Evolutionary conservation across 2,329 filamentous ascomycete genomes (phyloP).

Genomic region (Penicillium sclerotiorum): DNA sequence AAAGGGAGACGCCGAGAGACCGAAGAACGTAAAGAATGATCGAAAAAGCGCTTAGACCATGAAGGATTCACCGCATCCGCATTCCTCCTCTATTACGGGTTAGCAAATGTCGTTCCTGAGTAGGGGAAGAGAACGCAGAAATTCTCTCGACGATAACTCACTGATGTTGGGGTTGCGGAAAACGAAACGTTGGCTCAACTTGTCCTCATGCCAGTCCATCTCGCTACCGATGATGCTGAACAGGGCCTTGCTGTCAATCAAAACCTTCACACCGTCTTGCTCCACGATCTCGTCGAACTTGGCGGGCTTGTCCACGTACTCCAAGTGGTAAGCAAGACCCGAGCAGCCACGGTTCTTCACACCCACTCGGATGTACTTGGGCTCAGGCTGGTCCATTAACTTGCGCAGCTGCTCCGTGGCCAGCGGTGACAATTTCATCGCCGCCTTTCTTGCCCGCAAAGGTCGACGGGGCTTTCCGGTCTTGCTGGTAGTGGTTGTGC

Average conservation of each 20-base stretch:
- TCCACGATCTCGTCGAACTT: slow-evolving; percentile 89
- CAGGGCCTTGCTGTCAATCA: slow-evolving; percentile 95
- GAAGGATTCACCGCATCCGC: slow-evolving; percentile 94
- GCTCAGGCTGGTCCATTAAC: slow-evolving; percentile 80
- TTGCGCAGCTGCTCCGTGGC: slow-evolving; percentile 78
- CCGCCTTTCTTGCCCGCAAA: slow-evolving; percentile 81
- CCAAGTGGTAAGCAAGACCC: slow-evolving; percentile 87
- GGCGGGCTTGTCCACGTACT: slow-evolving; percentile 90
- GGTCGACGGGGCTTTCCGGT: slow-evolving; percentile 64
- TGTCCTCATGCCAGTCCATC: slow-evolving; percentile 99
- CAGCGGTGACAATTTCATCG: slow-evolving; percentile 79
- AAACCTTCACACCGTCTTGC: slow-evolving; percentile 91
- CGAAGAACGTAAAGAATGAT: slow-evolving; percentile 12
- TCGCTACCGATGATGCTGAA: slow-evolving; percentile 98
- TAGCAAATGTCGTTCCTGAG: slow-evolving; percentile 18
- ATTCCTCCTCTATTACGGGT: slow-evolving; percentile 77
- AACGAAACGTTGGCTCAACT: slow-evolving; percentile 86
- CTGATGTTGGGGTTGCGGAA: slow-evolving; percentile 99
- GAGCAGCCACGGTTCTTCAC: slow-evolving; percentile 94
- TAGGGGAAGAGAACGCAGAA: neutral
- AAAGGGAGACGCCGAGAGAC: slow-evolving; percentile 25
- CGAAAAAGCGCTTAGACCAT: slow-evolving; percentile 62
- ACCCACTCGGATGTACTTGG: slow-evolving; percentile 90
- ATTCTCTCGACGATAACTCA: slow-evolving; percentile 56
- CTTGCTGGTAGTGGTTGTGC: slow-evolving; percentile 41